Percentiles rank a stretch among this genome's conserved stretches.
Conservation (phyloP, 441 rosid genomes). For the Bocquillonia castaneifolia region DNA sequence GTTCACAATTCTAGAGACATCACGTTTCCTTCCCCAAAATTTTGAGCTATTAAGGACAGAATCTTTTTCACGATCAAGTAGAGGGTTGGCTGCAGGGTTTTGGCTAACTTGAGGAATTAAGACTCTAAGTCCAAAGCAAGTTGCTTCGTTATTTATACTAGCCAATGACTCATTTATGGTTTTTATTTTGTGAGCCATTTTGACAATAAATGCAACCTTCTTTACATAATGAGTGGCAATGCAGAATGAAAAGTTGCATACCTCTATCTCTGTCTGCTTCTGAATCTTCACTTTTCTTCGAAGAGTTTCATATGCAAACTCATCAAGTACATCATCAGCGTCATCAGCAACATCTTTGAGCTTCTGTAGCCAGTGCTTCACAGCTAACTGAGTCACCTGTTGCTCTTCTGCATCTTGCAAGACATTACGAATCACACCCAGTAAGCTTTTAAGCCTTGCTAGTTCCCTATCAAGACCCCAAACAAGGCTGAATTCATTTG, state of each 20-base stretch:
- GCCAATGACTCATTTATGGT: neutral
- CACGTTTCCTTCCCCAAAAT: constrained; percentile 24
- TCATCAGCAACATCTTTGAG: constrained; percentile 2
- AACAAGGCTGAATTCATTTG: neutral
- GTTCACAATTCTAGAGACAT: constrained; percentile 10
- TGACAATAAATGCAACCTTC: neutral
- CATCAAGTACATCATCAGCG: constrained; percentile 28
- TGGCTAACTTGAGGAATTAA: neutral
- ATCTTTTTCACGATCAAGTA: neutral
- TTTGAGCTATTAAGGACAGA: neutral
- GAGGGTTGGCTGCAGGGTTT: too few species aligned
- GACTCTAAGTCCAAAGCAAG: neutral
- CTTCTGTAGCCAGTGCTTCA: constrained; percentile 19
- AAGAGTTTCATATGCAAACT: constrained; percentile 16
- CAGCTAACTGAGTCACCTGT: neutral
- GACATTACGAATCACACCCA: constrained; percentile 15
- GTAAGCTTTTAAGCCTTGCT: neutral
- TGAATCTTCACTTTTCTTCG: neutral
- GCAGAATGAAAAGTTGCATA: neutral
- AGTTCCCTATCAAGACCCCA: constrained; percentile 16
- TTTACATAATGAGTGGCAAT: neutral
- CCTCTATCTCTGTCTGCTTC: neutral
- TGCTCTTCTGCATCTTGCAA: constrained; percentile 26
- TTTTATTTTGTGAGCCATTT: neutral
- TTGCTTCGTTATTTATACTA: neutral